Evolutionary conservation across 1,139 yeast genomes (phyloP).

Genomic region (Geotrichum candidum): DNA sequence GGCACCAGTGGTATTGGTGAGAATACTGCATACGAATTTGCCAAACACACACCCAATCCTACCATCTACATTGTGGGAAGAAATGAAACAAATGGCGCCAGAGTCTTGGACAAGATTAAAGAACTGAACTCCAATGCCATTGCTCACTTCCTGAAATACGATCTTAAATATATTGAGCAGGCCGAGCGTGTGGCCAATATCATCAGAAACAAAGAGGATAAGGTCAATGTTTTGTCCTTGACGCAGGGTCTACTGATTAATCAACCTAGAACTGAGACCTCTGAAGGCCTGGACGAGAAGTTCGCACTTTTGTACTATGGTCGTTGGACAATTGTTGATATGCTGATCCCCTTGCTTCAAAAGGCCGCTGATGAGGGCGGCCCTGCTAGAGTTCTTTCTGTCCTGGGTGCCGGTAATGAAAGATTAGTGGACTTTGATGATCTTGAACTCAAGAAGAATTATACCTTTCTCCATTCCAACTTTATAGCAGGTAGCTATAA

Average conservation of each 20-base stretch:
- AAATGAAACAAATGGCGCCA: conserved; percentile 24
- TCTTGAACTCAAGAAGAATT: conserved; percentile 25
- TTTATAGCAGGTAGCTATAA: conserved; percentile 19
- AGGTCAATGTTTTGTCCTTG: conserved; percentile 28
- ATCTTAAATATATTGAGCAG: conserved; percentile 26
- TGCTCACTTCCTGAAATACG: conserved; percentile 27
- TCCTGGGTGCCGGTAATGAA: conserved; percentile 28
- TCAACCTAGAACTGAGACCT: conserved; percentile 25
- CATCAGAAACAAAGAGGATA: conserved; percentile 24
- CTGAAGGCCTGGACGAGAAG: conserved; percentile 30
- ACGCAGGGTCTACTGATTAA: conserved; percentile 25
- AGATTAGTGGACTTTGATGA: conserved; percentile 23
- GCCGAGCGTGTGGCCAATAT: conserved; percentile 24
- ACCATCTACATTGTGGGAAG: conserved; percentile 33
- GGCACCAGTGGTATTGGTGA: conserved; percentile 35
- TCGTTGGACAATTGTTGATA: conserved; percentile 27
- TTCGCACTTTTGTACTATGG: conserved; percentile 30
- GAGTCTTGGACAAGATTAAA: conserved; percentile 23
- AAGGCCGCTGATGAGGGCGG: conserved; percentile 25
- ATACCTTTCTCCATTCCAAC: conserved; percentile 11
- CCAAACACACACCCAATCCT: conserved; percentile 28
- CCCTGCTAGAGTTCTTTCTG: conserved; percentile 30
- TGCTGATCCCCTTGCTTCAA: conserved; percentile 26
- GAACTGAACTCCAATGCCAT: conserved; percentile 25
- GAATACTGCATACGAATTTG: conserved; percentile 30